A percentile compares a stretch with the other conserved stretches of the same genome.
Evolutionary conservation across 176 grass and related monocot genomes (phyloP).

Genomic region (Bonia amplexicaulis): DNA sequence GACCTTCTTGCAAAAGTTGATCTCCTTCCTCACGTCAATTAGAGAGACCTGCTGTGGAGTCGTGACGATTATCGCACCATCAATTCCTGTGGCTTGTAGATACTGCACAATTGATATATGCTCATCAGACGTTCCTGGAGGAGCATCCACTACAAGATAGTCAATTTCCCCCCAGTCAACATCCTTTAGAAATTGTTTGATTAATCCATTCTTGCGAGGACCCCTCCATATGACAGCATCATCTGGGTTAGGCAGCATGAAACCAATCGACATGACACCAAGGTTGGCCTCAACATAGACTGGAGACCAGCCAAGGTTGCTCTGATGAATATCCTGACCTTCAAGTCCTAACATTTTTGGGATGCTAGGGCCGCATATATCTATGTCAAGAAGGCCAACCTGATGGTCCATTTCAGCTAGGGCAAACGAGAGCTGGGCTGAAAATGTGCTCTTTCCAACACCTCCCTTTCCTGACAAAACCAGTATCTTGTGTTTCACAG

Average conservation of each 20-base stretch:
- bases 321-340: slow-evolving; percentile 64
- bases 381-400: slow-evolving; percentile 70
- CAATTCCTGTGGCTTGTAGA: slow-evolving; percentile 48
- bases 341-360: slow-evolving; percentile 78
- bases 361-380: slow-evolving; percentile 75
- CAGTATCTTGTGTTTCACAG: slow-evolving; percentile 67
- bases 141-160: slow-evolving; percentile 70
- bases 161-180: slow-evolving; percentile 82
- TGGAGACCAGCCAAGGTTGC: slow-evolving; percentile 69
- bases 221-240: slow-evolving; percentile 77
- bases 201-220: slow-evolving; percentile 69
- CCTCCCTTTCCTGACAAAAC: slow-evolving; percentile 75
- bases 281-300: slow-evolving; percentile 69
- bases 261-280: slow-evolving; percentile 82
- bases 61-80: slow-evolving; percentile 57
- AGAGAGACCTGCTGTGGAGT: slow-evolving; percentile 60
- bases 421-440: slow-evolving; percentile 64
- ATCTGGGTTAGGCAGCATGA: slow-evolving; percentile 60
- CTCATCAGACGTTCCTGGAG: slow-evolving; percentile 66
- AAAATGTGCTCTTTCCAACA: slow-evolving; percentile 73
- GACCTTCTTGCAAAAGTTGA: slow-evolving; percentile 77
- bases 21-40: slow-evolving; percentile 59
- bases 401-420: slow-evolving; percentile 51
- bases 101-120: slow-evolving; percentile 61
- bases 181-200: slow-evolving; percentile 84